phyloP scores from a whole-genome alignment of 192 early-diverging fungal genomes.

The Coemansia sp. region DNA sequence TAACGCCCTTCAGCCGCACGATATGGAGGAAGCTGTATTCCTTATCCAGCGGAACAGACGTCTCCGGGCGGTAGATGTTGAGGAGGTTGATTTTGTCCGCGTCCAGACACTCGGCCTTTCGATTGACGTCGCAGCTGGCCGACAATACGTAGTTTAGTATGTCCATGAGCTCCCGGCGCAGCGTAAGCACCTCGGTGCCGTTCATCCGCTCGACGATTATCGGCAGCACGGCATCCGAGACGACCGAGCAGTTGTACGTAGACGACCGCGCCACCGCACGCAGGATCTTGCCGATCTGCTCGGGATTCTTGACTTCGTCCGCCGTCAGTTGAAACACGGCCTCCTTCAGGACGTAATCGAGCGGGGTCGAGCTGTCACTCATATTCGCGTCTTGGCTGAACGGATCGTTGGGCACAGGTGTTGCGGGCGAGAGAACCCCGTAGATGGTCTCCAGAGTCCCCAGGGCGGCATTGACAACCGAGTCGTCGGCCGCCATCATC shows the following conservation, averaged over 20 bases:
- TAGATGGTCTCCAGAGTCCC: constrained; percentile 68
- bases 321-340: constrained; percentile 56
- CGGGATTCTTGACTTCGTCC: constrained; percentile 68
- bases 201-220: constrained; percentile 62
- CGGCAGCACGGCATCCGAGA: constrained; percentile 64
- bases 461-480: constrained; percentile 68
- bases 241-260: constrained; percentile 49
- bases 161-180: constrained; percentile 61
- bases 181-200: constrained; percentile 53
- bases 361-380: constrained; percentile 25
- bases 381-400: constrained; percentile 12
- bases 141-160: constrained; percentile 73
- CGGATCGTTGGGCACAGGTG: constrained; percentile 2
- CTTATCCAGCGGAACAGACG: constrained; percentile 61
- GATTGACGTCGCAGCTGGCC: constrained; percentile 54
- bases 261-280: constrained; percentile 57
- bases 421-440: constrained; percentile 46
- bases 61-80: constrained; percentile 66
- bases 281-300: constrained; percentile 66
- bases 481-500: constrained; percentile 72
- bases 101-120: constrained; percentile 57
- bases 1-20: constrained; percentile 70
- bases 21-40: constrained; percentile 76
- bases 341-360: constrained; percentile 60
- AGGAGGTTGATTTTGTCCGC: constrained; percentile 78